phyloP scores from a whole-genome alignment of 257 asterid genomes.

The Catharanthus roseus region DNA sequence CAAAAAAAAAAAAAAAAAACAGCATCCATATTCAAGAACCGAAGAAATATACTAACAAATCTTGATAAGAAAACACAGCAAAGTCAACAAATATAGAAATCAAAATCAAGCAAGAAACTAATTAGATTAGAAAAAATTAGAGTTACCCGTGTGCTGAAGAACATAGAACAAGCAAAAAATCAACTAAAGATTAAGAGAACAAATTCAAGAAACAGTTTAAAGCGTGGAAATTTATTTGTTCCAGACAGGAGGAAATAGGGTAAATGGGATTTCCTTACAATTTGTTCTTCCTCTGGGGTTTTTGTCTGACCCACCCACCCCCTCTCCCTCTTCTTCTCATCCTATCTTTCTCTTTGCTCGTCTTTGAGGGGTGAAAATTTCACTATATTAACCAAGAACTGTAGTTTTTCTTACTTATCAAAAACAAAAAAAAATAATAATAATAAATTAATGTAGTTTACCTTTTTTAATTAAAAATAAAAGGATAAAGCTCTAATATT shows the following conservation, averaged over 20 bases:
- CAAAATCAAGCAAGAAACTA: no score
- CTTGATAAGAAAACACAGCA: neutral
- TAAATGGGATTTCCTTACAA: conserved; percentile 4
- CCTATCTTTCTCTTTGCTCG: no score
- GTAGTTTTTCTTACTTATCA: no score
- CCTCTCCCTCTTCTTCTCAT: neutral
- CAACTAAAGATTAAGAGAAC: neutral
- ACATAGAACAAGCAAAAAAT: neutral
- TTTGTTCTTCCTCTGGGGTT: neutral
- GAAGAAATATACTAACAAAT: neutral
- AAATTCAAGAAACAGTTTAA: no score
- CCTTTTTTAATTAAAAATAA: no score
- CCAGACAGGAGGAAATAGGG: neutral
- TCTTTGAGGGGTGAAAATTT: no score
- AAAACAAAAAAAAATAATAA: no score
- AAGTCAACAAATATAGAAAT: no score
- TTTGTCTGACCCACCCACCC: neutral
- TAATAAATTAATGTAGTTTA: no score
- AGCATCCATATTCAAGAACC: neutral
- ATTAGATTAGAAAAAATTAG: neutral
- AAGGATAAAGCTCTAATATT: no score
- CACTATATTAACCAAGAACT: no score
- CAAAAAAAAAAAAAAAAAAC: neutral
- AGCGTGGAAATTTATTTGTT: no score
- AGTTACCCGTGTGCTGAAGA: neutral